phyloP scores from a whole-genome alignment of 805 yeast species.

The Starmerella vitae region DNA sequence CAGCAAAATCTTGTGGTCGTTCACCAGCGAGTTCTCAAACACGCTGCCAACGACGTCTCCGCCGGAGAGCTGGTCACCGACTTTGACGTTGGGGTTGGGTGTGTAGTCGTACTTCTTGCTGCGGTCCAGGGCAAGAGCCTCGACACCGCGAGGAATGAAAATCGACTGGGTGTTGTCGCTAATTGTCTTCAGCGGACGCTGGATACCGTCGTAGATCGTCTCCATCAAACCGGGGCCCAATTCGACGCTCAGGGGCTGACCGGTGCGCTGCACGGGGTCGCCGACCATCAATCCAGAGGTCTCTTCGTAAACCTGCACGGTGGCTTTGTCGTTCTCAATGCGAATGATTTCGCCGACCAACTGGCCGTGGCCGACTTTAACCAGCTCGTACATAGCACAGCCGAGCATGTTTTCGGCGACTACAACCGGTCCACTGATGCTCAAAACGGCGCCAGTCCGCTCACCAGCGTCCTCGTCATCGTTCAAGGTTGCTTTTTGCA shows the following conservation, averaged over 20 bases:
- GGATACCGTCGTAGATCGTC: slow-evolving; percentile 98
- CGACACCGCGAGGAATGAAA: slow-evolving; percentile 97
- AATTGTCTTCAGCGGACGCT: slow-evolving; percentile 92
- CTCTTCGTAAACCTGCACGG: slow-evolving; percentile 98
- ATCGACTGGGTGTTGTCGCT: slow-evolving; percentile 78
- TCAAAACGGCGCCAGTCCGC: slow-evolving; percentile 66
- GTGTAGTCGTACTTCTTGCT: slow-evolving; percentile 68
- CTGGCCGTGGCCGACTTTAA: slow-evolving; percentile 91
- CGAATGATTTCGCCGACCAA: slow-evolving; percentile 98
- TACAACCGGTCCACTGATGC: slow-evolving; percentile 96
- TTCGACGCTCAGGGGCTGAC: slow-evolving; percentile 97
- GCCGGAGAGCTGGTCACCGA: slow-evolving; percentile 96
- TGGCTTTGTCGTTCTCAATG: slow-evolving; percentile 91
- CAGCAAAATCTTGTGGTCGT: slow-evolving; percentile 83
- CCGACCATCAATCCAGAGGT: slow-evolving; percentile 99
- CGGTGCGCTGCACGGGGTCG: slow-evolving; percentile 96
- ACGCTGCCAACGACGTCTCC: slow-evolving; percentile 94
- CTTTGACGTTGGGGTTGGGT: slow-evolving; percentile 54
- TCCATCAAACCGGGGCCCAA: slow-evolving; percentile 99
- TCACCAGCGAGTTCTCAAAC: slow-evolving; percentile 82
- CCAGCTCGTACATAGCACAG: slow-evolving; percentile 98
- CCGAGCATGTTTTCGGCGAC: slow-evolving; percentile 99
- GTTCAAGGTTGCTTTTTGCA: slow-evolving; percentile 72
- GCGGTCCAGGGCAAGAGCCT: slow-evolving; percentile 89
- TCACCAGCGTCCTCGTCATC: slow-evolving; percentile 48